Percentiles rank a stretch among this genome's conserved stretches.
Conservation (phyloP, 2,329 filamentous ascomycete species). For the Ascochyta lentis region DNA sequence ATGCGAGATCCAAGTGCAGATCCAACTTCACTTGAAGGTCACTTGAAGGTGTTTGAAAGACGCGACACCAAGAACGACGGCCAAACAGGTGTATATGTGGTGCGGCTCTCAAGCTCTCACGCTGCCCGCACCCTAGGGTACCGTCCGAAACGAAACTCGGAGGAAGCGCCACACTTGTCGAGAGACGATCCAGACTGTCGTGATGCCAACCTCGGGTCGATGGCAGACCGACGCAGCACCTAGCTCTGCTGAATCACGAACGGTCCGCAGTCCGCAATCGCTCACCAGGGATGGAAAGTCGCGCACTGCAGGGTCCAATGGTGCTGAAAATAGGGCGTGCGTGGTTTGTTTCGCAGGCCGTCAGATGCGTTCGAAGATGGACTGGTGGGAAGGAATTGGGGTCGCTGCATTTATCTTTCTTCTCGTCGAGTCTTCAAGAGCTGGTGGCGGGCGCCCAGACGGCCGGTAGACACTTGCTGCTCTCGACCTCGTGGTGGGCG, state of each 20-base stretch:
- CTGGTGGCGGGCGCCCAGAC: neutral
- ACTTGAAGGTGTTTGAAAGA: neutral
- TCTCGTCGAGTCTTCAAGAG: neutral
- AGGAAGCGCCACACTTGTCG: conserved; percentile 14
- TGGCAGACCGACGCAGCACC: conserved; percentile 5
- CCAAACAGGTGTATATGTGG: conserved; percentile 10
- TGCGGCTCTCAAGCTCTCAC: neutral
- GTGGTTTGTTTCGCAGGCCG: conserved; percentile 3
- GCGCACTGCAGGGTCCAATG: conserved; percentile 8
- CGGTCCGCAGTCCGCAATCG: conserved; percentile 8
- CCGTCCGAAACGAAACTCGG: conserved; percentile 26
- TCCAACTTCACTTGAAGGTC: neutral
- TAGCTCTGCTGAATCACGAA: conserved; percentile 10
- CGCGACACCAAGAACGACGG: neutral
- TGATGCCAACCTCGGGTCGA: conserved; percentile 4
- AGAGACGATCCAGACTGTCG: conserved; percentile 22
- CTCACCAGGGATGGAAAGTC: conserved; percentile 12
- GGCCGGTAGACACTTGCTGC: neutral
- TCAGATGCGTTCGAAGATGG: neutral
- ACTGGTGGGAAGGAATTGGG: neutral
- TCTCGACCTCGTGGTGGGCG: conserved; percentile 4
- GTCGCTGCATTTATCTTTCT: neutral
- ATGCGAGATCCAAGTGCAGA: neutral
- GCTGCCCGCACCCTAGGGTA: conserved; percentile 10
- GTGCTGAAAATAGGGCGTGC: conserved; percentile 1